Conservation (phyloP, 352 stramenopile species). For the Albugo laibachii region DNA sequence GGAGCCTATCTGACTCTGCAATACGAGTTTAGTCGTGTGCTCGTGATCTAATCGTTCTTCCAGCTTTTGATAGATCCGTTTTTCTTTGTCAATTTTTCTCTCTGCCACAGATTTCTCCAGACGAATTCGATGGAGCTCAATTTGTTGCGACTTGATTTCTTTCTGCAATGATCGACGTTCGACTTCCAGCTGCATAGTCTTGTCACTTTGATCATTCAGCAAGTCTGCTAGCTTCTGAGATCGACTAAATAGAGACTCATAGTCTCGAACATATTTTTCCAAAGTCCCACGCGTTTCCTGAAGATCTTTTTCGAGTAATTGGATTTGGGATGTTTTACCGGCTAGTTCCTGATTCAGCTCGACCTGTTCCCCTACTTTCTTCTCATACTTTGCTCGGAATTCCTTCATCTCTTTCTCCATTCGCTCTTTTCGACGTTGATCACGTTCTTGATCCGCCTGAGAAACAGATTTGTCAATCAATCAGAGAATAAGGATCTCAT, state of each 20-base stretch:
- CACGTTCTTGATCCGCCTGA: constrained; percentile 70
- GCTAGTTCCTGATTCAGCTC: constrained; percentile 25
- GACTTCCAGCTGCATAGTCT: constrained; percentile 65
- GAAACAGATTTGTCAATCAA: constrained; percentile 9
- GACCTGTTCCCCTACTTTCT: constrained; percentile 45
- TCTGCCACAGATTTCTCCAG: constrained; percentile 83
- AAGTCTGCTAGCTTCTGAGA: constrained; percentile 86
- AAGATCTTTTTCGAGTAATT: constrained; percentile 76
- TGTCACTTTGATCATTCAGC: constrained; percentile 84
- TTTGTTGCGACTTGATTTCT: constrained; percentile 64
- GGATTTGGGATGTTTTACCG: constrained; percentile 44
- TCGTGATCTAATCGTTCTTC: constrained; percentile 85
- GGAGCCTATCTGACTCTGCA: constrained; percentile 70
- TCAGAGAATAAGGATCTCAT: constrained; percentile 12
- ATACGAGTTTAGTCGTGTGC: constrained; percentile 58
- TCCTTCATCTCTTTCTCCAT: constrained; percentile 88
- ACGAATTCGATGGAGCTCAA: constrained; percentile 67
- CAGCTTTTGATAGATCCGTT: constrained; percentile 69
- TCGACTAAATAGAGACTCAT: constrained; percentile 78
- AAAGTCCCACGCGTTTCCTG: constrained; percentile 63
- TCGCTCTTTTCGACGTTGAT: constrained; percentile 75
- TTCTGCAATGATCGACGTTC: constrained; percentile 63
- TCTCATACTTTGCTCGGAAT: constrained; percentile 74
- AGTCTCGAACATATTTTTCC: constrained; percentile 87
- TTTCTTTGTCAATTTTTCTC: constrained; percentile 77